Conservation (phyloP, 2,329 filamentous ascomycete species). For the Arthrobotrys sinensis region DNA sequence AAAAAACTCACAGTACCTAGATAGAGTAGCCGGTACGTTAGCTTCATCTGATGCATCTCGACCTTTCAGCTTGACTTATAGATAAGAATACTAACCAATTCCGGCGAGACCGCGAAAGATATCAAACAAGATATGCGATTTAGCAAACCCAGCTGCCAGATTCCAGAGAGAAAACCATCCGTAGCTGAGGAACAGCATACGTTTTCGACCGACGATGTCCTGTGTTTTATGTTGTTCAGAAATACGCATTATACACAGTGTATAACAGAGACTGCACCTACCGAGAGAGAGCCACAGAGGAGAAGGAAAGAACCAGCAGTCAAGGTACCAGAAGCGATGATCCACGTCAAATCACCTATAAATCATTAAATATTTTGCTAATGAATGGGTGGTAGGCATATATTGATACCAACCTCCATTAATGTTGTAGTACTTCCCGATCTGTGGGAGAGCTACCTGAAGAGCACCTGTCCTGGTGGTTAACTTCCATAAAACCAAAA, state of each 20-base stretch:
- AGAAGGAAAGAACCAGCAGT: constrained; percentile 56
- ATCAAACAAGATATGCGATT: constrained; percentile 68
- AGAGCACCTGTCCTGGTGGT: constrained; percentile 34
- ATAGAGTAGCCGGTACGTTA: constrained; percentile 5
- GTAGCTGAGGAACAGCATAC: constrained; percentile 72
- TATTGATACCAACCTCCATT: constrained; percentile 36
- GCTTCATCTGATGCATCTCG: constrained; percentile 1
- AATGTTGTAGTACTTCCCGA: constrained; percentile 55
- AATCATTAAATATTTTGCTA: neutral
- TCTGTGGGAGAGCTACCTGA: constrained; percentile 53
- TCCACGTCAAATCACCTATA: constrained; percentile 56
- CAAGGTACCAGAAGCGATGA: constrained; percentile 55
- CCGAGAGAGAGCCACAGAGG: constrained; percentile 51
- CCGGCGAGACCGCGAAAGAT: constrained; percentile 70
- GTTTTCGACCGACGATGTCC: constrained; percentile 70
- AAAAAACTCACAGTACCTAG: constrained; percentile 7
- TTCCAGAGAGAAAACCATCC: constrained; percentile 73
- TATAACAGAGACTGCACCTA: constrained; percentile 23
- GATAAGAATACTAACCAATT: constrained; percentile 66
- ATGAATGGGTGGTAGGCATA: no score
- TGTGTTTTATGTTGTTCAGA: constrained; percentile 2
- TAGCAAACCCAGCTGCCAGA: constrained; percentile 71
- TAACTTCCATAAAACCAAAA: neutral
- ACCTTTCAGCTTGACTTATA: neutral
- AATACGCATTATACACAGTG: neutral